A percentile compares a stretch with the other conserved stretches of the same genome.
Evolutionary conservation across 352 stramenopile genomes (phyloP).

Genomic region (Globisporangium spiculum): DNA sequence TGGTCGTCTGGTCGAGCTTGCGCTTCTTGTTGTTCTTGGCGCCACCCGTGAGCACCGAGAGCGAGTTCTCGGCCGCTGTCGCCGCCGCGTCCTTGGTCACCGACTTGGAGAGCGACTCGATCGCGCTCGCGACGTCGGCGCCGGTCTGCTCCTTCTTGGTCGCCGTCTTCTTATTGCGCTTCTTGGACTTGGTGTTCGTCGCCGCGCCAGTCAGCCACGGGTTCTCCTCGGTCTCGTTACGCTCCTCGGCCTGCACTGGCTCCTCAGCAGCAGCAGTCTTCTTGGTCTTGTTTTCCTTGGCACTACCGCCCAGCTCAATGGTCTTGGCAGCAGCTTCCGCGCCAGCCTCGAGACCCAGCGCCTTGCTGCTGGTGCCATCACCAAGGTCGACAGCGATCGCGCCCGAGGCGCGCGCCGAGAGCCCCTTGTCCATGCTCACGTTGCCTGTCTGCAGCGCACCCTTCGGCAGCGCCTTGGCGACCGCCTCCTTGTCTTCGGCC

Average conservation of each 20-base stretch:
- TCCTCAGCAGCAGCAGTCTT: conserved; percentile 10
- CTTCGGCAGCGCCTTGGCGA: conserved; percentile 50
- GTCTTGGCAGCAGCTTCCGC: conserved; percentile 20
- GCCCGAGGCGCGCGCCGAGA: conserved; percentile 60
- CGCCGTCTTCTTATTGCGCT: conserved; percentile 61
- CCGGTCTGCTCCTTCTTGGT: conserved; percentile 29
- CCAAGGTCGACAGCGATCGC: conserved; percentile 76
- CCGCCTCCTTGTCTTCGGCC: conserved; percentile 44
- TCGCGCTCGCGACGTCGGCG: conserved; percentile 46
- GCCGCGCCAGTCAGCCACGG: conserved; percentile 53
- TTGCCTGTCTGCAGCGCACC: conserved; percentile 53
- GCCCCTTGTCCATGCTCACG: conserved; percentile 72
- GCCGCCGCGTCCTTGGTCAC: conserved; percentile 27
- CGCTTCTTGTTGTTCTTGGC: conserved; percentile 43
- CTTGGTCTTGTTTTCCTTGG: conserved; percentile 8
- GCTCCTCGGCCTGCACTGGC: conserved; percentile 15
- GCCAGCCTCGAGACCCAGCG: conserved; percentile 24
- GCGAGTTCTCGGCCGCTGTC: conserved; percentile 18
- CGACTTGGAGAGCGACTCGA: conserved; percentile 60
- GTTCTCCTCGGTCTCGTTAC: conserved; percentile 48
- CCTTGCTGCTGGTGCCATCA: conserved; percentile 22
- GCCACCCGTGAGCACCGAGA: conserved; percentile 23
- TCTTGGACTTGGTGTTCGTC: conserved; percentile 50
- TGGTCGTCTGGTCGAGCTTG: conserved; percentile 28
- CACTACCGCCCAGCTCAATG: conserved; percentile 36